Conservation (phyloP, 192 early-diverging fungal species). For the Linnemannia hyalina region DNA sequence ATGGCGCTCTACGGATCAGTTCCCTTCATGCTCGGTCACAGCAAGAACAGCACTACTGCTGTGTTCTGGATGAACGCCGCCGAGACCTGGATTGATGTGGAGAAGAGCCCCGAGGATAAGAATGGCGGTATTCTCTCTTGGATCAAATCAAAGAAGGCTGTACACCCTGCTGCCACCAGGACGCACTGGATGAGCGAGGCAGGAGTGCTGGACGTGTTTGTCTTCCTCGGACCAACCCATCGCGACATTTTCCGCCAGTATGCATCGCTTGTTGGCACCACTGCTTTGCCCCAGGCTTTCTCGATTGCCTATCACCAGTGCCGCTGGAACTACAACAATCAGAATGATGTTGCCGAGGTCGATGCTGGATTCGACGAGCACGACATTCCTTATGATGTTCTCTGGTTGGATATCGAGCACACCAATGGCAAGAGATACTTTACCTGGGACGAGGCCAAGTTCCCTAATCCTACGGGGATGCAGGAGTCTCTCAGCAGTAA, state of each 20-base stretch:
- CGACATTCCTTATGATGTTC: slow-evolving; percentile 96
- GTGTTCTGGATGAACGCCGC: slow-evolving; percentile 95
- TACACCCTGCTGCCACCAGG: slow-evolving; percentile 57
- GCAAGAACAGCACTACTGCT: slow-evolving; percentile 78
- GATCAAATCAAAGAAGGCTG: slow-evolving; percentile 49
- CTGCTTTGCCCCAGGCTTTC: slow-evolving; percentile 89
- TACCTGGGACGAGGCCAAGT: slow-evolving; percentile 95
- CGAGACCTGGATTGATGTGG: slow-evolving; percentile 98
- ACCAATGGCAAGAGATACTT: slow-evolving; percentile 99
- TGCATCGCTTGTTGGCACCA: slow-evolving; percentile 81
- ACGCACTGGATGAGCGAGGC: slow-evolving; percentile 98
- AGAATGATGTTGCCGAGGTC: slow-evolving; percentile 89
- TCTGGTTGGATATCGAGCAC: slow-evolving; percentile 99
- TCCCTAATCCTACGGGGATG: slow-evolving; percentile 89
- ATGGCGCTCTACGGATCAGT: slow-evolving; percentile 97
- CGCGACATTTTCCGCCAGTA: slow-evolving; percentile 81
- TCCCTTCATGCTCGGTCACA: slow-evolving; percentile 95
- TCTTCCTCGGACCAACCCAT: slow-evolving; percentile 81
- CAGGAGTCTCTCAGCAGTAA: slow-evolving; percentile 78
- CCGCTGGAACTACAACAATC: slow-evolving; percentile 97
- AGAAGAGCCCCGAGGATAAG: slow-evolving; percentile 68
- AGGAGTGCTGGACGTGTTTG: slow-evolving; percentile 89
- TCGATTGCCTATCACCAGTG: slow-evolving; percentile 96
- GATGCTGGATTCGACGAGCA: slow-evolving; percentile 90
- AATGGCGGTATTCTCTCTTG: slow-evolving; percentile 37